phyloP scores from a whole-genome alignment of 106 monocot species.

The Dendrobium officinale region DNA sequence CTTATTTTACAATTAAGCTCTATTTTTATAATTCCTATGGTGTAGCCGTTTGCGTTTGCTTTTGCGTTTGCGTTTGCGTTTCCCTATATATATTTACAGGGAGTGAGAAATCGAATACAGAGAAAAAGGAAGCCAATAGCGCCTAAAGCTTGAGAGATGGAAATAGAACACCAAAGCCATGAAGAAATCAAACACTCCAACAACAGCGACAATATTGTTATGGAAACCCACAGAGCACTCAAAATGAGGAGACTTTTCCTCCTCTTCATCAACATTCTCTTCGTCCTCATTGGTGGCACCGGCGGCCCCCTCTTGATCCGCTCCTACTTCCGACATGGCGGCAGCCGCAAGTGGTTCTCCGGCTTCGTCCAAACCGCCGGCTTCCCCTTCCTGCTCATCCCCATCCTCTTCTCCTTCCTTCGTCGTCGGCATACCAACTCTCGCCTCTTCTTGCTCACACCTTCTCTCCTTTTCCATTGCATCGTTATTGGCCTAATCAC shows the following conservation, averaged over 20 bases:
- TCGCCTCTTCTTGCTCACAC: not conserved
- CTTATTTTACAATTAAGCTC: no score
- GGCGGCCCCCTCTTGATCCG: constrained; percentile 52
- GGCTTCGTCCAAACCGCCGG: constrained; percentile 33
- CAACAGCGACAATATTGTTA: no score
- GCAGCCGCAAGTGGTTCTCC: constrained; percentile 52
- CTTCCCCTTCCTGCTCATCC: constrained; percentile 14
- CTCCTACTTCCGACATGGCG: constrained; percentile 72
- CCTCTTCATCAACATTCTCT: constrained; percentile 10
- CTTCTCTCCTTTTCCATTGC: not conserved
- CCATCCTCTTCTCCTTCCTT: constrained; percentile 9
- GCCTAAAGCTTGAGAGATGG: no score
- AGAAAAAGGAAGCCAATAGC: no score
- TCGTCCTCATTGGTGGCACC: constrained; percentile 27
- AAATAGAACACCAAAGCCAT: no score
- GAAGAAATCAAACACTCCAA: no score
- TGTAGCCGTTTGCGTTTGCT: no score
- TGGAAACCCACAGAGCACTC: not conserved
- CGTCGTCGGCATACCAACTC: not conserved
- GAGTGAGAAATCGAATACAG: no score
- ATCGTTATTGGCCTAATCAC: constrained; percentile 7
- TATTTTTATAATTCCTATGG: no score
- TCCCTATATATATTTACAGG: no score
- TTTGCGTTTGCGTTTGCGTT: no score
- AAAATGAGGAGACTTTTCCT: not conserved